phyloP scores from a whole-genome alignment of 352 stramenopile genomes.

The Globisporangium takayamanum region DNA sequence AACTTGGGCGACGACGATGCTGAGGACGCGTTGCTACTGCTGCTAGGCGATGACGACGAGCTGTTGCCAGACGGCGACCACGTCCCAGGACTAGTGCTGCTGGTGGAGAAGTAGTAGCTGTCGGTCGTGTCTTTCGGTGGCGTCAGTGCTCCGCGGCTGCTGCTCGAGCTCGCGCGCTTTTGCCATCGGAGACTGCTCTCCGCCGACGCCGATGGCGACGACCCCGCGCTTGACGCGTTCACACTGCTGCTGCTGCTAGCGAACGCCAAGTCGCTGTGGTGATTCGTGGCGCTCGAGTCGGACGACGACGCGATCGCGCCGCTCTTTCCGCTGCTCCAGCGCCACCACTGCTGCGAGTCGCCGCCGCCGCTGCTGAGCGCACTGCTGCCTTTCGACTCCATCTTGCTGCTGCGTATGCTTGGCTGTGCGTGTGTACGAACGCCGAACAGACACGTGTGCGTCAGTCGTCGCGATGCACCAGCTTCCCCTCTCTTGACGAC shows the following conservation, averaged over 20 bases:
- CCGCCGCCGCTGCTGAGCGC: conserved; percentile 14
- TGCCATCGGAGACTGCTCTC: conserved; percentile 35
- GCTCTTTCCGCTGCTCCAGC: conserved; percentile 71
- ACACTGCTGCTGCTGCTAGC: conserved; percentile 23
- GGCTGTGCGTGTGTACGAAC: not conserved
- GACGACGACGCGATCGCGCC: conserved; percentile 57
- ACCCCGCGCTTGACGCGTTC: not conserved
- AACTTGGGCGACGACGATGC: not conserved
- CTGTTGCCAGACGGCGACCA: conserved; percentile 3
- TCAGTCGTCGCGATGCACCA: not conserved
- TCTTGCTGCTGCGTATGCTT: conserved; percentile 4
- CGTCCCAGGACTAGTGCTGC: not conserved
- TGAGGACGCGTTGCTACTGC: not conserved
- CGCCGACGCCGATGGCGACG: conserved; percentile 11
- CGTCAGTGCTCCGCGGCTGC: conserved; percentile 8
- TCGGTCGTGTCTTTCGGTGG: conserved; percentile 4
- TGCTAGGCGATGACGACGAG: conserved; percentile 8
- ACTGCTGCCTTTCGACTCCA: conserved; percentile 25
- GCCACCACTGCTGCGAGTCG: conserved; percentile 49
- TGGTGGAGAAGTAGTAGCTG: conserved; percentile 1
- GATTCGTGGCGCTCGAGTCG: conserved; percentile 6
- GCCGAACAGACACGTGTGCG: not conserved
- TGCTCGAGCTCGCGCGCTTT: conserved; percentile 23
- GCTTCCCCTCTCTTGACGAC: too few species aligned
- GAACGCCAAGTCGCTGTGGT: conserved; percentile 12